Evolutionary conservation across 2,329 filamentous ascomycete species (phyloP).

Genomic region (Talaromyces sp.): DNA sequence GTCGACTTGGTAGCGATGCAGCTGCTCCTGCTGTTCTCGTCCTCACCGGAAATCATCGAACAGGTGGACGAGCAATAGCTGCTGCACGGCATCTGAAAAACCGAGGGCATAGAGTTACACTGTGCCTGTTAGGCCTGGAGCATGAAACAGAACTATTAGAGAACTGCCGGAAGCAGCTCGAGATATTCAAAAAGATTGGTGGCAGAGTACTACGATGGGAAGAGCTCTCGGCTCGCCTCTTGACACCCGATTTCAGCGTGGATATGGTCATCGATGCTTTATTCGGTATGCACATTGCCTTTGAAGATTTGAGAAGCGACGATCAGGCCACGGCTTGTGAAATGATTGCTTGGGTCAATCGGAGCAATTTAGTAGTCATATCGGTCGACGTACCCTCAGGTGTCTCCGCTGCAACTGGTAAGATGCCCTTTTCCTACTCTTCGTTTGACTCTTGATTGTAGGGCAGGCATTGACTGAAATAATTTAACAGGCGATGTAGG

Average conservation of each 20-base stretch:
- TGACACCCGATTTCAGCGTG: constrained; percentile 59
- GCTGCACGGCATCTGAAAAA: constrained; percentile 83
- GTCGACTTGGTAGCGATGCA: constrained; percentile 60
- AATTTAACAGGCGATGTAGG: constrained; percentile 47
- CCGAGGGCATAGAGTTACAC: constrained; percentile 72
- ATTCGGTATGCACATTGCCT: constrained; percentile 79
- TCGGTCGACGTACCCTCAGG: constrained; percentile 91
- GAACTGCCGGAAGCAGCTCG: constrained; percentile 73
- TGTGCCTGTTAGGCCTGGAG: constrained; percentile 82
- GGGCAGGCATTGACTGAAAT: background rate
- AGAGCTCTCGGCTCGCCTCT: constrained; percentile 50
- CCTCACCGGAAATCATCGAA: constrained; percentile 93
- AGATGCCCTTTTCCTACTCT: constrained; percentile 24
- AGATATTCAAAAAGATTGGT: constrained; percentile 78
- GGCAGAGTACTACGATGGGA: constrained; percentile 65
- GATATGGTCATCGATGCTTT: constrained; percentile 86
- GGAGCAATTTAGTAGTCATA: constrained; percentile 74
- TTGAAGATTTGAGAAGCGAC: constrained; percentile 78
- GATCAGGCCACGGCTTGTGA: constrained; percentile 83
- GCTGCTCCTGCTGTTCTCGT: constrained; percentile 63
- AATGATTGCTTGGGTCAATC: constrained; percentile 90
- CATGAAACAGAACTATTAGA: constrained; percentile 76
- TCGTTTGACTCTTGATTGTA: background rate
- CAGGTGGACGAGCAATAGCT: constrained; percentile 76
- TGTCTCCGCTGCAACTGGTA: constrained; percentile 73